Base-by-base conservation (phyloP, 2,329 filamentous ascomycete genomes). In the Pseudogymnoascus sp. region DNA sequence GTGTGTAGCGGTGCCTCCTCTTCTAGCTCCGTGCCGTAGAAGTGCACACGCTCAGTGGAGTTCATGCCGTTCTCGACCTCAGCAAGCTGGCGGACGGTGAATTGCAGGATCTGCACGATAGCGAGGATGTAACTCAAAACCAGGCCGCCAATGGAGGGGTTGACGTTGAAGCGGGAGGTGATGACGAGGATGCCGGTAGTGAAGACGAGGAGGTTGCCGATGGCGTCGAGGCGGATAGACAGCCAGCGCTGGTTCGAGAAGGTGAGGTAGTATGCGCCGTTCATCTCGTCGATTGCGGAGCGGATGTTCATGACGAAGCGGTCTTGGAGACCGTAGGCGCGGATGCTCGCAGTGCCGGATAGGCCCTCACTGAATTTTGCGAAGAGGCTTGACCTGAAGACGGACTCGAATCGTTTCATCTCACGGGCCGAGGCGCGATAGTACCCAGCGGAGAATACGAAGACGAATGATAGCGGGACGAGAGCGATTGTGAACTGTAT, bases 51-150 rank as follows among this genome's bases (percentile, higher is more conserved):
- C 77, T 97, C 93, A 0, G 96, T 95, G 0, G 93, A 88, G 74
- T 97, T 97, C 93, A 97, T 97, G 72, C 93, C 91, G 76, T 97
- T 97, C 75, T 97, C 93, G 7, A 97, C 91, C 75, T 97, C 93
- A 26, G 93, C 93, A 6, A 97, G 81, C 76, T 97, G 93, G 16
- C 95, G 86, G 16, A 97, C 91, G 0, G 91, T 93, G 75, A 97
- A 97, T 73, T 97, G 93, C 68, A 97, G 88, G 89, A 97, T 92
- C 75, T 96, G 91, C 16, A 96, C 92, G 71, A 97, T 96, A 12
- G 88, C 84, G 16, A 99, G 82, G 72, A 97, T 96, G 75, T 97
- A 97, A 57, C 90, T 95, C 21, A 99, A 81, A 0, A 97, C 92
- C 40, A 97, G 79, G 18, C 95, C 95, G 54, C 86, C 88, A 63